phyloP scores from a whole-genome alignment of 306 rosid genomes.

The Glycine latifolia region DNA sequence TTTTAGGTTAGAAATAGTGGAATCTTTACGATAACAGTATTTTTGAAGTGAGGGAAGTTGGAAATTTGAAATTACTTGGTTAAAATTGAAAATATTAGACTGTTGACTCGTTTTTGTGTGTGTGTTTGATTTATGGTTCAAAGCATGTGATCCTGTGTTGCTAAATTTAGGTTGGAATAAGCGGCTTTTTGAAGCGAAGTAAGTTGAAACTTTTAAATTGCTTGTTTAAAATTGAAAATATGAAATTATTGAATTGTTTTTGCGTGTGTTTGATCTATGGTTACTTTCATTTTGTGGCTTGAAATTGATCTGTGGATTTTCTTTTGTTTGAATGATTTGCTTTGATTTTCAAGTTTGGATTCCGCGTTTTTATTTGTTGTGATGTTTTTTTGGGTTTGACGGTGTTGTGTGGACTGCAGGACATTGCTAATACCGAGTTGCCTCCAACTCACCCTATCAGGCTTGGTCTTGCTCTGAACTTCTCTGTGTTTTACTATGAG shows the following conservation, averaged over 20 bases:
- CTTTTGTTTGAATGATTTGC: neutral
- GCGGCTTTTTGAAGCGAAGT: neutral
- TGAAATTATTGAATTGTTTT: too few relatives aligned
- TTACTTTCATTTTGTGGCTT: neutral
- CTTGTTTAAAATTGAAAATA: neutral
- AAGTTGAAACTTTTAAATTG: neutral
- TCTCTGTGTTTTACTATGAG: slow-evolving; percentile 96
- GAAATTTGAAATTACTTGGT: neutral
- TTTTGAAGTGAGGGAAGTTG: neutral
- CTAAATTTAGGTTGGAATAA: neutral
- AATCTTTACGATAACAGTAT: neutral
- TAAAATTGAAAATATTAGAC: neutral
- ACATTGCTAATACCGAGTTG: slow-evolving; percentile 85
- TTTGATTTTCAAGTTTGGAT: neutral
- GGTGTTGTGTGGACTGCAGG: slow-evolving; percentile 53
- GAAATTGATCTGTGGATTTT: neutral
- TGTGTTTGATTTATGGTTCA: neutral
- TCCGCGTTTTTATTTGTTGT: neutral
- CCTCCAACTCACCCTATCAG: slow-evolving; percentile 99
- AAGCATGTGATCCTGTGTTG: neutral
- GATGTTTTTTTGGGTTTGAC: neutral
- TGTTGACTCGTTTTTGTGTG: neutral
- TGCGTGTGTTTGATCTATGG: neutral
- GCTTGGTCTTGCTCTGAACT: slow-evolving; percentile 96
- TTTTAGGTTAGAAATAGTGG: neutral